Evolutionary conservation across 768 basidiomycete genomes (phyloP).

Genomic region (Cytidiella melzeri): DNA sequence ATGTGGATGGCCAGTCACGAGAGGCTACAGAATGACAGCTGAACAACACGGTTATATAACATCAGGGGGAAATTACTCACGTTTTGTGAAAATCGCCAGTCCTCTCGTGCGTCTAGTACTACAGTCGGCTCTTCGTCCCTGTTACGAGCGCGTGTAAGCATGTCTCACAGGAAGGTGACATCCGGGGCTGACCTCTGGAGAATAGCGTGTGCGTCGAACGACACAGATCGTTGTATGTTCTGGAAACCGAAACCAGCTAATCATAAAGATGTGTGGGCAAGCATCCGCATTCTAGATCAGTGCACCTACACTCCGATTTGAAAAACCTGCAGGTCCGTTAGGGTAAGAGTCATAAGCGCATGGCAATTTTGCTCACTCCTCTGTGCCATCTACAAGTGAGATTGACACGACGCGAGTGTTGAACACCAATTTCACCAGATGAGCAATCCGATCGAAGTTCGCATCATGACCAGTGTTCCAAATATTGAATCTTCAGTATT

Average conservation of each 20-base stretch:
- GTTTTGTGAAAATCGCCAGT: slow-evolving; percentile 87
- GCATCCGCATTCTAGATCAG: slow-evolving; percentile 7
- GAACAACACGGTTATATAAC: neutral
- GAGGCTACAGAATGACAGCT: slow-evolving; percentile 45
- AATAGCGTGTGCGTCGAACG: slow-evolving; percentile 82
- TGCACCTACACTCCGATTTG: slow-evolving; percentile 76
- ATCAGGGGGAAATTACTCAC: slow-evolving; percentile 35
- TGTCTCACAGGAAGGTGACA: neutral
- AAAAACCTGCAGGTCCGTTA: slow-evolving; percentile 54
- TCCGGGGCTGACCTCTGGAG: slow-evolving; percentile 57
- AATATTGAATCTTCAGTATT: slow-evolving; percentile 68
- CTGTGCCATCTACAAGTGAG: slow-evolving; percentile 75
- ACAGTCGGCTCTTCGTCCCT: slow-evolving; percentile 87
- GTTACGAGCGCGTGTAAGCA: slow-evolving; percentile 4
- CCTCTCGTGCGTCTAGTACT: slow-evolving; percentile 66
- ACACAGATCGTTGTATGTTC: slow-evolving; percentile 48
- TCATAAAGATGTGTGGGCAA: neutral
- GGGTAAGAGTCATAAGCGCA: neutral
- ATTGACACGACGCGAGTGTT: slow-evolving; percentile 82
- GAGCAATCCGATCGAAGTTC: slow-evolving; percentile 92
- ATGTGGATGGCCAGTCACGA: slow-evolving; percentile 58
- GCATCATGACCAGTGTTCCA: slow-evolving; percentile 80
- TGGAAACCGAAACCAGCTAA: slow-evolving; percentile 41
- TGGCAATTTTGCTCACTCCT: slow-evolving; percentile 53
- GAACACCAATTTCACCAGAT: slow-evolving; percentile 90